Evolutionary conservation across 495 filamentous ascomycete species (phyloP).

Genomic region (Aspergillus biplanus): DNA sequence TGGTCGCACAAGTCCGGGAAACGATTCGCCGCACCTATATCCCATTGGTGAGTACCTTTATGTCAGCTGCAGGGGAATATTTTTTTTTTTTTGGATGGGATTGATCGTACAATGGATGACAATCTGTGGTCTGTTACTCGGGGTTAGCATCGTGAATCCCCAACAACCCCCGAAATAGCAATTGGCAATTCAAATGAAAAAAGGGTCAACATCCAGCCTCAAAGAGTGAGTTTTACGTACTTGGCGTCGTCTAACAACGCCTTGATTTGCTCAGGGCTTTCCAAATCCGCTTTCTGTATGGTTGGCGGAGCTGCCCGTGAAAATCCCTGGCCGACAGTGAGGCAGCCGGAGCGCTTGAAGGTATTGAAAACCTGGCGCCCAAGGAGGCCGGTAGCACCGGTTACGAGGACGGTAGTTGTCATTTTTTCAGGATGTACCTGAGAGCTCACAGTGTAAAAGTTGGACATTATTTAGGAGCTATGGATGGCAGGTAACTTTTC

Average conservation of each 20-base stretch:
- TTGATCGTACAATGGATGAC: conserved; percentile 76
- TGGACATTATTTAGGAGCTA: conserved; percentile 1
- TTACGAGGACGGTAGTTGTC: conserved; percentile 72
- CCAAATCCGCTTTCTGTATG: conserved; percentile 77
- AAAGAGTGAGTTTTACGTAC: conserved; percentile 28
- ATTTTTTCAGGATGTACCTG: conserved; percentile 35
- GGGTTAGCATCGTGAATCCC: conserved; percentile 19
- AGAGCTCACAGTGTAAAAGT: conserved; percentile 17
- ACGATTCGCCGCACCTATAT: conserved; percentile 82
- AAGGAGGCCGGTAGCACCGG: conserved; percentile 83
- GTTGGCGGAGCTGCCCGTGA: conserved; percentile 71
- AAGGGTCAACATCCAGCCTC: too few relatives aligned
- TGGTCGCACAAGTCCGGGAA: conserved; percentile 83
- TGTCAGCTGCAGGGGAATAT: too few relatives aligned
- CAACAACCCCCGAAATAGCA: too few relatives aligned
- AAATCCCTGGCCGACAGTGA: conserved; percentile 79
- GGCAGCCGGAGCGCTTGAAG: conserved; percentile 71
- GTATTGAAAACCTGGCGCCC: conserved; percentile 78
- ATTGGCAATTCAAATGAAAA: too few relatives aligned
- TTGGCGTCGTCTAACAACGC: conserved; percentile 59
- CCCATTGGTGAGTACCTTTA: background rate
- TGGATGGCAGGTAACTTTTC: conserved; percentile 5
- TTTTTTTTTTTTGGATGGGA: background rate
- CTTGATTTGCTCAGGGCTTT: conserved; percentile 62
- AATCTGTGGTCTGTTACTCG: conserved; percentile 66